These are phyloP conservation scores for Punica granatum DNA, from an alignment of 345 rosid species.

Conservation along the genomic window DNA sequence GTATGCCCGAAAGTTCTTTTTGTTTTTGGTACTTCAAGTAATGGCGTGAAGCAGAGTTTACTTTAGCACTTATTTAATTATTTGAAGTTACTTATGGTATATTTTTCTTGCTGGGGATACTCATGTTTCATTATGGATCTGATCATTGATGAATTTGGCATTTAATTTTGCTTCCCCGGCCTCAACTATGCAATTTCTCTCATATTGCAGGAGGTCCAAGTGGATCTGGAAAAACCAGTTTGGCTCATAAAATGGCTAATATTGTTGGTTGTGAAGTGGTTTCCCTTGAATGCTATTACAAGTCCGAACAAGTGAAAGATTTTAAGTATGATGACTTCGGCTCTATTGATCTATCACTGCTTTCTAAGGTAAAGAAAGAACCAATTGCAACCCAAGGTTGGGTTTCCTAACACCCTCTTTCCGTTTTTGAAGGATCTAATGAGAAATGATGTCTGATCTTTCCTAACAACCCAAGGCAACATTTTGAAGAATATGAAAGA, in stretches of 20 bases:
- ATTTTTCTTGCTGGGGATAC: neutral
- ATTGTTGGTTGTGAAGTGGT: conserved; percentile 99
- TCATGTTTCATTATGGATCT: neutral
- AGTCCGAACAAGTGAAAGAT: conserved; percentile 78
- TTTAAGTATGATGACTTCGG: conserved; percentile 88
- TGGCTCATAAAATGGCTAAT: conserved; percentile 99
- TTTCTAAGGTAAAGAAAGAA: conserved; percentile 59
- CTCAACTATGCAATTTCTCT: neutral
- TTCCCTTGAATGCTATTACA: conserved; percentile 94
- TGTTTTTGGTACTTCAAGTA: neutral
- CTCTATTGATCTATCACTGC: conserved; percentile 80
- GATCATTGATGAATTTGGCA: neutral
- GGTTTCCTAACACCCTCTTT: neutral
- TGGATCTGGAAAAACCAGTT: conserved; percentile 98
- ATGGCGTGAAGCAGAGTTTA: neutral
- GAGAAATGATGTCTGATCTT: neutral
- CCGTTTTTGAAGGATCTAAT: neutral
- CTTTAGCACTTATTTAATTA: neutral
- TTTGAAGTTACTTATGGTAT: neutral
- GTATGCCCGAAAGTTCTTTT: too few species aligned
- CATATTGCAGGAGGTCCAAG: conserved; percentile 90
- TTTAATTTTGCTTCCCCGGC: neutral
- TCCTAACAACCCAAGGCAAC: neutral
- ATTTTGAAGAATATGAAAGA: neutral
- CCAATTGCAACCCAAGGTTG: neutral